Conservation (phyloP, 257 asterid species). For the Linaria vulgaris region DNA sequence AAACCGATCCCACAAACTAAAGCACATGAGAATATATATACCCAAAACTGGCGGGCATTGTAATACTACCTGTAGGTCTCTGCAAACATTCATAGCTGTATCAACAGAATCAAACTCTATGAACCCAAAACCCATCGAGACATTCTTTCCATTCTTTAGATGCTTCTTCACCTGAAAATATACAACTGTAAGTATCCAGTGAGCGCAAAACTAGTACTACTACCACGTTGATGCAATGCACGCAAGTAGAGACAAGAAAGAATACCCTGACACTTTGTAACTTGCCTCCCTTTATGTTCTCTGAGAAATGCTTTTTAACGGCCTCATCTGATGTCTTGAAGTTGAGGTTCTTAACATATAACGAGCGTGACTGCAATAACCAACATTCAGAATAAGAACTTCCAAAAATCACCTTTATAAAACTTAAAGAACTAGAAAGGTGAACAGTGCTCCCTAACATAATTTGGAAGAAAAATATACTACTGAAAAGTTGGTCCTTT, state of each 20-base stretch:
- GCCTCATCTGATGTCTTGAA: slow-evolving; percentile 81
- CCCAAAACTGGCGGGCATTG: not conserved
- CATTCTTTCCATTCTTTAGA: slow-evolving; percentile 76
- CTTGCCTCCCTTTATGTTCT: slow-evolving; percentile 71
- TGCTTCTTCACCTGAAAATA: slow-evolving; percentile 79
- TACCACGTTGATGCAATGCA: slow-evolving; percentile 9
- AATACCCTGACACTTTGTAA: slow-evolving; percentile 84
- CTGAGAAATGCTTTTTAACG: slow-evolving; percentile 64
- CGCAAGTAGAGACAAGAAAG: slow-evolving; percentile 24
- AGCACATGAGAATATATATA: slow-evolving; percentile 1
- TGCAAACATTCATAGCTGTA: slow-evolving; percentile 72
- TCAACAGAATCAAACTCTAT: slow-evolving; percentile 80
- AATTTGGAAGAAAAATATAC: not conserved
- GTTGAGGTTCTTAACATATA: slow-evolving; percentile 88
- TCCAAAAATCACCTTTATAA: not conserved
- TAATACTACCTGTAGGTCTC: slow-evolving; percentile 65
- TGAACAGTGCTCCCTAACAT: slow-evolving; percentile 12
- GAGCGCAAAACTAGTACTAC: not conserved
- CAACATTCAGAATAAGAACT: slow-evolving; percentile 13
- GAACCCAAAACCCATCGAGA: slow-evolving; percentile 95
- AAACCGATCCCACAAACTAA: not conserved
- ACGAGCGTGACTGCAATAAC: slow-evolving; percentile 75
- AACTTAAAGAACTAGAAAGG: slow-evolving; percentile 9
- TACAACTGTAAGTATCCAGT: slow-evolving; percentile 8
- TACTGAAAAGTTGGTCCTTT: not conserved